These are phyloP conservation scores for Diaporthe batatas DNA, from an alignment of 2,329 filamentous ascomycete species.

Conservation along the genomic window DNA sequence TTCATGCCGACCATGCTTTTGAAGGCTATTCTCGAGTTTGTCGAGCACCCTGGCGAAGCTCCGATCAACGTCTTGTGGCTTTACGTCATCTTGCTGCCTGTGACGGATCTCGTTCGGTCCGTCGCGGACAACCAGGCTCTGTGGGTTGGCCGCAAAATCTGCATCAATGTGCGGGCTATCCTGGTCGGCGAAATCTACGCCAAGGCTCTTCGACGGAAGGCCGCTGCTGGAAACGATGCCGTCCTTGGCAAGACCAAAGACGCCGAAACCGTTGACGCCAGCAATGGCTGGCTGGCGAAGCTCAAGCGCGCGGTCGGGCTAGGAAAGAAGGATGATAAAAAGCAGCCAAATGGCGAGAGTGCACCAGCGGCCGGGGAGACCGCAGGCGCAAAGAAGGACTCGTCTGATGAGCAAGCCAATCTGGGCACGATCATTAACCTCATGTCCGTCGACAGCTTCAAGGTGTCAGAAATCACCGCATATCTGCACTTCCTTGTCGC, in stretches of 20 bases:
- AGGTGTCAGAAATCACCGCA: constrained; percentile 93
- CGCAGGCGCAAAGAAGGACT: constrained; percentile 50
- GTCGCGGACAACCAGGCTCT: constrained; percentile 87
- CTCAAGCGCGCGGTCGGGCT: constrained; percentile 71
- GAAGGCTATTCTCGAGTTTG: constrained; percentile 91
- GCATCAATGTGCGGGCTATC: constrained; percentile 91
- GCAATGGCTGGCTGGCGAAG: constrained; percentile 60
- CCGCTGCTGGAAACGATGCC: constrained; percentile 81
- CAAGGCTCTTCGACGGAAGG: constrained; percentile 92
- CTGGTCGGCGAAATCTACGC: constrained; percentile 98
- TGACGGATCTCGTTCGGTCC: constrained; percentile 85
- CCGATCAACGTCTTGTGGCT: constrained; percentile 94
- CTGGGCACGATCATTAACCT: constrained; percentile 99
- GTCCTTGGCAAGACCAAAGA: constrained; percentile 71
- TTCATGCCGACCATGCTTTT: constrained; percentile 93
- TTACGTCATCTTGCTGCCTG: constrained; percentile 90
- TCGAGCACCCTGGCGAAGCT: constrained; percentile 82
- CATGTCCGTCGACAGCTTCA: constrained; percentile 99
- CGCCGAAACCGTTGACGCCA: constrained; percentile 50
- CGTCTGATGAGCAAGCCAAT: constrained; percentile 82
- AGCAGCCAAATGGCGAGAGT: constrained; percentile 55
- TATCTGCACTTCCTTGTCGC: constrained; percentile 98
- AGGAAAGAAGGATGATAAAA: constrained; percentile 68
- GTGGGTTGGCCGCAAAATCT: constrained; percentile 94
- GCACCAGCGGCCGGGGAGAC: constrained; percentile 37